A percentile compares a stretch with the other conserved stretches of the same genome.
These are phyloP conservation scores for Clonostachys chloroleuca DNA, from an alignment of 2,329 filamentous ascomycete species.

Conservation along the genomic window DNA sequence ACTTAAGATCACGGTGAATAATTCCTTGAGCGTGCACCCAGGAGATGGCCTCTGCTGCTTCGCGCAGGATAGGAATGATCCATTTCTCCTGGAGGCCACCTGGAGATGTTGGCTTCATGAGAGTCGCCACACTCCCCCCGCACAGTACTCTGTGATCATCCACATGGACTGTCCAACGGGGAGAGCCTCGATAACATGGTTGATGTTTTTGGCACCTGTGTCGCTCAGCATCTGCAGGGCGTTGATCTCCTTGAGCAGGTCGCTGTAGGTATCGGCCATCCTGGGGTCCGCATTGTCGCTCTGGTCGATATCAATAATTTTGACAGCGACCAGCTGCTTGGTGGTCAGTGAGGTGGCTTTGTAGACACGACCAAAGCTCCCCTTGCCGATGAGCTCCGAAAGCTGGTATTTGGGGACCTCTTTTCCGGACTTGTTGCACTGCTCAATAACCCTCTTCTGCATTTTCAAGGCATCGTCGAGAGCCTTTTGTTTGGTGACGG, in stretches of 20 bases:
- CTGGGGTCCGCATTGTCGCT: constrained; percentile 64
- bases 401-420: constrained; percentile 64
- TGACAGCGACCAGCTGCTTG: constrained; percentile 63
- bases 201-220: constrained; percentile 73
- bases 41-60: constrained; percentile 60
- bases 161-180: constrained; percentile 77
- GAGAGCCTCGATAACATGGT: constrained; percentile 74
- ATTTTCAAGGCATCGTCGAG: constrained; percentile 68
- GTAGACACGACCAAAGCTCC: constrained; percentile 70
- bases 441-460: constrained; percentile 59
- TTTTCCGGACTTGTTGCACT: constrained; percentile 54
- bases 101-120: constrained; percentile 63
- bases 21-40: constrained; percentile 68
- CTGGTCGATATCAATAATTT: constrained; percentile 82
- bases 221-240: constrained; percentile 70
- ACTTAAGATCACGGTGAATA: constrained; percentile 69
- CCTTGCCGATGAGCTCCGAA: constrained; percentile 70
- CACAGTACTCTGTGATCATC: constrained; percentile 86
- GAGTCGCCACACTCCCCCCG: constrained; percentile 77
- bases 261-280: constrained; percentile 61
- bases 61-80: constrained; percentile 63
- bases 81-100: constrained; percentile 66
- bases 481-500: constrained; percentile 52
- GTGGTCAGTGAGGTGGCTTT: constrained; percentile 48
- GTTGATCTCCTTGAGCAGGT: constrained; percentile 65